Base-by-base conservation (phyloP, 2,329 filamentous ascomycete species). In the Fusarium secorum region DNA sequence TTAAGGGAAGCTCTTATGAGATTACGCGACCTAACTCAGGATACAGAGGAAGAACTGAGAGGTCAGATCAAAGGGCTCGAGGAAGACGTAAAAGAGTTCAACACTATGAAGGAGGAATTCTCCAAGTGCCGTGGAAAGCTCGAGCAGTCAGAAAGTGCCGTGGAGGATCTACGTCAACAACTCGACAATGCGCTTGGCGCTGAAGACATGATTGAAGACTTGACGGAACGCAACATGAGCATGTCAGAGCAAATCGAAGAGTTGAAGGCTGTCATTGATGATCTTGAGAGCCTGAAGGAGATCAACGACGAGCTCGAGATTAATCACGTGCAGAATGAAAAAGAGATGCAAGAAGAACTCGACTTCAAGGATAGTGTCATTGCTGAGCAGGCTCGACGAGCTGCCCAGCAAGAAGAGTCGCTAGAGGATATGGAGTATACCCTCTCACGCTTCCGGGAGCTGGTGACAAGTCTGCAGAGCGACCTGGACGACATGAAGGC, bases 231-330 rank as follows among this genome's bases (percentile, higher is more conserved):
- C 76, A 98, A 97, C 77, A 91, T 96, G 84, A 88, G 87, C 70
- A 90, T 97, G 78, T 90, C 91, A 38, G 93, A 97, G 79, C 89
- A 94, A 77, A 90, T 98, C 45, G 91, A 94, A 68, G 91, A 97
- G 77, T 87, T 98, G 55, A 91, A 91, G 76, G 89, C 89, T 22
- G 90, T 91, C 11, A 92, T 98, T 66, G 91, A 95, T 68, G 95
- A 98, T 71, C 86, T 98, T 15, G 94, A 98, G 79, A 93, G 89
- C 66, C 83, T 98, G 57, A 95, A 94, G 78, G 95, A 99, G 78
- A 90, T 98, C 74, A 97, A 94, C 74, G 95, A 98, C 76, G 96
- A 99, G 81, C 89, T 99, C 7, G 95, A 98, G 79, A 88, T 93
- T 75, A 97, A 97, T 77, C 95, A 98, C 77, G 89, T 96, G 7